Conservation (phyloP, 2,329 filamentous ascomycete genomes). For the Xylaria sp. region DNA sequence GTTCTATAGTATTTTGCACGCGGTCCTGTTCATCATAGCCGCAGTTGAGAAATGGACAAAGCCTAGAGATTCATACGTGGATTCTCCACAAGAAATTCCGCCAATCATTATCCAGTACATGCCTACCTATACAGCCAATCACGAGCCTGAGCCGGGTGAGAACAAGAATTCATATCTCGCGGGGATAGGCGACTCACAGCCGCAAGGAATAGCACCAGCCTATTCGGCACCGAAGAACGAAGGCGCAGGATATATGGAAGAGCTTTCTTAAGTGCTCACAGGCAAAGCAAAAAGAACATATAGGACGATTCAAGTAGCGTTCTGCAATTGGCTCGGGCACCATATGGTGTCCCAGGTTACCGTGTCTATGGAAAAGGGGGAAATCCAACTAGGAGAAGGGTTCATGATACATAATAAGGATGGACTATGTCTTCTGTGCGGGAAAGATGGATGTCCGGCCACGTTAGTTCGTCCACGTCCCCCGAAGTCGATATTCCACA, state of each 20-base stretch:
- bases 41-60: conserved; percentile 28
- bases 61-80: neutral
- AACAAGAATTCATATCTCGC: conserved; percentile 18
- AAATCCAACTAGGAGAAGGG: neutral
- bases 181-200: conserved; percentile 28
- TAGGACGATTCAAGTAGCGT: neutral
- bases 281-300: neutral
- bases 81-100: neutral
- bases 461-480: neutral
- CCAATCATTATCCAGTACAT: conserved; percentile 34
- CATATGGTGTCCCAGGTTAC: neutral
- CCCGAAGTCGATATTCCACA: neutral
- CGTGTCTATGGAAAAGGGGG: neutral
- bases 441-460: neutral
- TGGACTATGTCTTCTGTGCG: neutral
- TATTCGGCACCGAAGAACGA: conserved; percentile 8
- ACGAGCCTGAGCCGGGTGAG: conserved; percentile 20
- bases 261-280: neutral
- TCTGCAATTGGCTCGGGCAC: neutral
- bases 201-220: conserved; percentile 30
- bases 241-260: neutral
- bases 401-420: neutral
- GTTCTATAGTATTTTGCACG: conserved; percentile 19
- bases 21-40: conserved; percentile 15
- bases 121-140: conserved; percentile 25